These are phyloP conservation scores for Capronia americana DNA, from an alignment of 2,329 filamentous ascomycete genomes.

Conservation along the genomic window DNA sequence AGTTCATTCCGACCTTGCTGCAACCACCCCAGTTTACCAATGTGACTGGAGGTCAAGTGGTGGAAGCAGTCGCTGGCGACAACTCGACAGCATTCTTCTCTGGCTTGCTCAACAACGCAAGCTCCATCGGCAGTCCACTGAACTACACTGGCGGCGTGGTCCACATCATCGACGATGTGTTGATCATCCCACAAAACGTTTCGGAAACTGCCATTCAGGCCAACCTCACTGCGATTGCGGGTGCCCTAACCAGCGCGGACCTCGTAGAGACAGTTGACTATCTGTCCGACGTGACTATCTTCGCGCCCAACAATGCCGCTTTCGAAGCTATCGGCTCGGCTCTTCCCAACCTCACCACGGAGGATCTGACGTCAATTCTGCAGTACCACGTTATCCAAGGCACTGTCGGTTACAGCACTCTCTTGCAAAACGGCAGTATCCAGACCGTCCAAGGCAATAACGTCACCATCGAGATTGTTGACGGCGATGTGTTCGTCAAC, in stretches of 20 bases:
- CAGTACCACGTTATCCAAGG: conserved; percentile 69
- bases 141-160: conserved; percentile 55
- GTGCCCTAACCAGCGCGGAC: conserved; percentile 54
- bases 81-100: conserved; percentile 59
- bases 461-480: conserved; percentile 56
- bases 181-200: conserved; percentile 55
- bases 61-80: conserved; percentile 53
- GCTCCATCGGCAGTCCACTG: conserved; percentile 58
- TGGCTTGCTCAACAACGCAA: conserved; percentile 58
- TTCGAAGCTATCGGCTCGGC: conserved; percentile 64
- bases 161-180: conserved; percentile 59
- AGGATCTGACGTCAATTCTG: conserved; percentile 61
- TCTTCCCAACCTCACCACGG: conserved; percentile 54
- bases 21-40: conserved; percentile 61
- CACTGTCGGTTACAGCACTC: conserved; percentile 59
- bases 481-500: conserved; percentile 57
- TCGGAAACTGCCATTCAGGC: conserved; percentile 50
- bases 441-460: conserved; percentile 56
- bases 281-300: conserved; percentile 64
- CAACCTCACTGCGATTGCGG: conserved; percentile 56
- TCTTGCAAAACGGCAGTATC: conserved; percentile 48
- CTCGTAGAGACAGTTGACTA: conserved; percentile 32
- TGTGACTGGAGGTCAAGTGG: conserved; percentile 65
- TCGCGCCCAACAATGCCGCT: conserved; percentile 67
- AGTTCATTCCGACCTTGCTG: conserved; percentile 59